These are phyloP conservation scores for Imleria badia DNA, from an alignment of 768 basidiomycete genomes.

Conservation along the genomic window DNA sequence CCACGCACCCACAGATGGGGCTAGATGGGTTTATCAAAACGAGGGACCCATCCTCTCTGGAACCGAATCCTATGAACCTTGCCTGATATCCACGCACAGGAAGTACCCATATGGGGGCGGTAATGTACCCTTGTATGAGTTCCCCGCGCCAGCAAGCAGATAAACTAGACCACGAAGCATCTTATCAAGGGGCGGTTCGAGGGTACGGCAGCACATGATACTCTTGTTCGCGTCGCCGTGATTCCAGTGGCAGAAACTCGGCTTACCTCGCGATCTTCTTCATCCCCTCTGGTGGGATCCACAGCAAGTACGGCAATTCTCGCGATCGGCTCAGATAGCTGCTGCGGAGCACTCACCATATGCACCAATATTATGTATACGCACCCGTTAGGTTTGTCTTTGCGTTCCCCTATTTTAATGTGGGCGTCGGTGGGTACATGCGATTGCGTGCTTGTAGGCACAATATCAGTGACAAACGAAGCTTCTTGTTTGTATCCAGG, in stretches of 20 bases:
- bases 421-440: background rate
- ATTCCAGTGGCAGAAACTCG: background rate
- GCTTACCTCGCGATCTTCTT: background rate
- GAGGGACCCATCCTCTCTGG: background rate
- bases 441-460: background rate
- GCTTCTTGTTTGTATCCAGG: background rate
- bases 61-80: background rate
- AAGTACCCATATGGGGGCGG: slow-evolving; percentile 7
- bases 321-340: too few relatives aligned
- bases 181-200: background rate
- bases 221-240: background rate
- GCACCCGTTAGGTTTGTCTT: background rate
- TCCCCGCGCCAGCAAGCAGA: background rate
- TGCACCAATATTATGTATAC: background rate
- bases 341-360: too few relatives aligned
- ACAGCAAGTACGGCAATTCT: background rate
- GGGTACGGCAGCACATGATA: background rate
- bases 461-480: background rate
- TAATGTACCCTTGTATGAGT: background rate
- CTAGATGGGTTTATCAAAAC: background rate
- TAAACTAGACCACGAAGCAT: background rate
- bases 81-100: slow-evolving; percentile 5
- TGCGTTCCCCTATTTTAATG: background rate
- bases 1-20: slow-evolving; percentile 3
- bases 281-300: background rate